phyloP scores from a whole-genome alignment of 2,329 filamentous ascomycete species.

The Orbilia oligospora region DNA sequence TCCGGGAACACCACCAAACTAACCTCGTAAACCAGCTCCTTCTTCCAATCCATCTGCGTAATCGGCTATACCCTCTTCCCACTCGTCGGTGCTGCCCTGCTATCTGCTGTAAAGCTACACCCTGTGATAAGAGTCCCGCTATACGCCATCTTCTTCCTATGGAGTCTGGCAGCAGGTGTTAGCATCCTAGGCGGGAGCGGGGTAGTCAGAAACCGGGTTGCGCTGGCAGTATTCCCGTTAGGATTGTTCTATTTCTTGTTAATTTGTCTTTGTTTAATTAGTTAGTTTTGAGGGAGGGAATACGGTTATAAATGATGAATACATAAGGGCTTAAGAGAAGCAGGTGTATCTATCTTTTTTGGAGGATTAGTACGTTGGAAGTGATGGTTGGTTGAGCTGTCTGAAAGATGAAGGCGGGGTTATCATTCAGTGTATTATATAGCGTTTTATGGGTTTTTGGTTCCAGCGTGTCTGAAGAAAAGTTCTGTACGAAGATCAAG shows the following conservation, averaged over 20 bases:
- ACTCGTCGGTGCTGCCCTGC: constrained; percentile 89
- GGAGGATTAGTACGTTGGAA: not conserved
- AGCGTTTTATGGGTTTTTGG: constrained; percentile 25
- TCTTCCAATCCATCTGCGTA: constrained; percentile 96
- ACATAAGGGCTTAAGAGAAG: not conserved
- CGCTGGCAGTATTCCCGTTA: constrained; percentile 92
- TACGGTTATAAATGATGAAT: not conserved
- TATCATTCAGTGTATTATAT: constrained; percentile 21
- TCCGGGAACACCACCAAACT: constrained; percentile 61
- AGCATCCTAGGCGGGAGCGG: constrained; percentile 96
- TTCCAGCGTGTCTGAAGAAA: constrained; percentile 10
- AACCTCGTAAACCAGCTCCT: constrained; percentile 76
- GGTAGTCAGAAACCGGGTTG: constrained; percentile 93
- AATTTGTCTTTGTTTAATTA: constrained; percentile 97
- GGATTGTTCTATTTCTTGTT: constrained; percentile 95
- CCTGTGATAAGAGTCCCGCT: constrained; percentile 89
- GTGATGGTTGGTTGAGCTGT: not conserved
- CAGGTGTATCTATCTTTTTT: not conserved
- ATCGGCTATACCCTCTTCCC: constrained; percentile 99
- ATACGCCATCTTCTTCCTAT: constrained; percentile 87
- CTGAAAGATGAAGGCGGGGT: not conserved
- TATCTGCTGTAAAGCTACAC: constrained; percentile 85
- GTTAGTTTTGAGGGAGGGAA: constrained; percentile 69
- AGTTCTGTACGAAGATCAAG: constrained; percentile 3
- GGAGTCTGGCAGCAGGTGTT: constrained; percentile 94